phyloP scores from a whole-genome alignment of 768 basidiomycete genomes.

The Tulasnella sp. region DNA sequence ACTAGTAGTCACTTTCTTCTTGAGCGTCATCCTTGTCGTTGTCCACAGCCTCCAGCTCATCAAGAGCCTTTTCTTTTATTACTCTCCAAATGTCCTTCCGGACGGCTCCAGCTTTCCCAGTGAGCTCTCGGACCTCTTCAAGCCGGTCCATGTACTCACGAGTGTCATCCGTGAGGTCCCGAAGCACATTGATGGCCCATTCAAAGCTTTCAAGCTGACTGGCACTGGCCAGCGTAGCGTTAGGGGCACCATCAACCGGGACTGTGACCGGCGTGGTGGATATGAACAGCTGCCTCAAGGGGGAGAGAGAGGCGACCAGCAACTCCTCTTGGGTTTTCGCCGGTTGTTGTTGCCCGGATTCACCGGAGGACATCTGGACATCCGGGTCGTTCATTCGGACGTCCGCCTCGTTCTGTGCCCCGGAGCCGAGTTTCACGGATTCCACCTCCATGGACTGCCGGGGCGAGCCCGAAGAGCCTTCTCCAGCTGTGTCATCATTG shows the following conservation, averaged over 20 bases:
- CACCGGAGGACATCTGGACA: slow-evolving; percentile 1
- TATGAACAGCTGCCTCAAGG: slow-evolving; percentile 34
- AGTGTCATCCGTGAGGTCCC: slow-evolving; percentile 84
- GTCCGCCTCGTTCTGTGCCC: slow-evolving; percentile 11
- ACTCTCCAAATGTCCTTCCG: slow-evolving; percentile 75
- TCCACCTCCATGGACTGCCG: slow-evolving; percentile 22
- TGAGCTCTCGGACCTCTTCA: slow-evolving; percentile 78
- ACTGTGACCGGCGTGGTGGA: slow-evolving; percentile 27
- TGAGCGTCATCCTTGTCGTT: slow-evolving; percentile 32
- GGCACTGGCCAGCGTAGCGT: slow-evolving; percentile 48
- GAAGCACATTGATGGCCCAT: slow-evolving; percentile 70
- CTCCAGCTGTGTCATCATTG: slow-evolving; percentile 13
- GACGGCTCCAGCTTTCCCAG: slow-evolving; percentile 75
- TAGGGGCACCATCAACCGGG: slow-evolving; percentile 11
- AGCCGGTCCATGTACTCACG: slow-evolving; percentile 84
- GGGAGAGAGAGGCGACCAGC: slow-evolving; percentile 29
- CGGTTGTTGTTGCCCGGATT: slow-evolving; percentile 9
- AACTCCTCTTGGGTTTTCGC: slow-evolving; percentile 24
- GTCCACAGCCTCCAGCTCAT: slow-evolving; percentile 57
- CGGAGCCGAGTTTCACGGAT: not conserved
- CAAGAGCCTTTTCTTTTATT: slow-evolving; percentile 72
- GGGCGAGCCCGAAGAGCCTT: not conserved
- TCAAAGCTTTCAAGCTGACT: slow-evolving; percentile 72
- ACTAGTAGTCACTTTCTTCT: slow-evolving; percentile 28
- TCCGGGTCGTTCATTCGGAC: not conserved